A percentile compares a stretch with the other conserved stretches of the same genome.
These are phyloP conservation scores for Backusella macrospora DNA, from an alignment of 192 early-diverging fungal species.

Conservation along the genomic window DNA sequence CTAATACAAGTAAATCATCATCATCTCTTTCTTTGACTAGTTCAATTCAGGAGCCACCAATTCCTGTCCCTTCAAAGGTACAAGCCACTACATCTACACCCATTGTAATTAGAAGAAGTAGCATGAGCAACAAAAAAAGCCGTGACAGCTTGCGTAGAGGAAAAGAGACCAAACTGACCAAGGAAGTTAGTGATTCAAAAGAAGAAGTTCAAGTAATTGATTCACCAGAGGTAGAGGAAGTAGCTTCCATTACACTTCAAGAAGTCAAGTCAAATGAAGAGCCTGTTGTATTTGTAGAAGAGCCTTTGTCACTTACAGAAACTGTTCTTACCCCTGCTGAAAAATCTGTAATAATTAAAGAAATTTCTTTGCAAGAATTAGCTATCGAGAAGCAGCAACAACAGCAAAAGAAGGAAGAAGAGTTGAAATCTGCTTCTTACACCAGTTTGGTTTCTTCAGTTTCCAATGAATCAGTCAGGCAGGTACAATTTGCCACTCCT, in stretches of 20 bases:
- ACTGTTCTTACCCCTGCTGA: no score
- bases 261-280: not conserved
- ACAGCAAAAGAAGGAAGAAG: not conserved
- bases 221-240: not conserved
- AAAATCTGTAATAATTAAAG: not conserved
- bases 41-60: slow-evolving; percentile 4
- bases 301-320: not conserved
- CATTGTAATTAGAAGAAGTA: slow-evolving; percentile 25
- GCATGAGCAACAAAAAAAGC: slow-evolving; percentile 37
- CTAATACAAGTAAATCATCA: not conserved
- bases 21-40: not conserved
- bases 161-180: slow-evolving; percentile 20
- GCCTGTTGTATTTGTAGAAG: not conserved
- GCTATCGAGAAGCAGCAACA: not conserved
- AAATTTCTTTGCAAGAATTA: not conserved
- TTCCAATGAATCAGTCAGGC: not conserved
- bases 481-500: not conserved
- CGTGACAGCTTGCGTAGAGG: slow-evolving; percentile 27
- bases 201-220: not conserved
- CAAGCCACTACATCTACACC: slow-evolving; percentile 4
- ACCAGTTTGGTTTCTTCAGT: not conserved
- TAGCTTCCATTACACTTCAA: not conserved
- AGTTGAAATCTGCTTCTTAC: not conserved
- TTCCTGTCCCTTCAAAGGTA: not conserved
- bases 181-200: not conserved